Base-by-base conservation (phyloP, 208 protist genomes). In the Trypanosoma theileri region DNA sequence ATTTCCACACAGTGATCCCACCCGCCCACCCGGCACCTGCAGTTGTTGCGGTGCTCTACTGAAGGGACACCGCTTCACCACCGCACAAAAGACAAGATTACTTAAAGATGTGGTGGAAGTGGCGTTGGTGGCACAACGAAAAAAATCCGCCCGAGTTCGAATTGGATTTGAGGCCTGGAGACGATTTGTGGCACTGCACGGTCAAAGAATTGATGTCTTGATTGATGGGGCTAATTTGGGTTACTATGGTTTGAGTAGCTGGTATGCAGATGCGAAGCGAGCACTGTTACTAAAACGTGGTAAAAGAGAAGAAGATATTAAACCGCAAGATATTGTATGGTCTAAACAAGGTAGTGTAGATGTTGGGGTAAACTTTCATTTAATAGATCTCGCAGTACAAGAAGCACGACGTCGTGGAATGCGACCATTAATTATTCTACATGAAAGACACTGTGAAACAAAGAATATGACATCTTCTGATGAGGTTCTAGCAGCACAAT, bases 211-310 rank as follows among this genome's bases (percentile, higher is more conserved):
- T 26, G 59, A 67, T 24, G 44, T 66, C 24, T 53, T 70, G 13
- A 70, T 69, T 42, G 67, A 70, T 45, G 67, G 68, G 0, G 74
- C 74, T 11, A 73, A 75, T 40, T 50, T 69, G 14, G 74, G 74
- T 24, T 79, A 93, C 59, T 93, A 93, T 71, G 88, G 88, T 0
- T 61, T 93, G 21, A 91, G 62, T 46, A 88, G 78, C 44, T 79
- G 68, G 68, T 73, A 73, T 45, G 31, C 26, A n/a, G 58, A 72
- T 3, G 75, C 70, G 19, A 75, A 73, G 56, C 63, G 57, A 26
- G 70, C 12, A 19, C 51, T 65, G 46, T 60, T 62, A 68, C 74
- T 54, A 77, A 82, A 51, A 41, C 87, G 22, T 73, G 78, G 78
- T 41, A 58, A 71, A 14, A 62, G 53, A 24, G 76, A 73, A 40